Evolutionary conservation across 176 grass and related monocot genomes (phyloP), one percentile per base, ranked within the genome.

Genomic region (Rhynchospora pubera): DNA sequence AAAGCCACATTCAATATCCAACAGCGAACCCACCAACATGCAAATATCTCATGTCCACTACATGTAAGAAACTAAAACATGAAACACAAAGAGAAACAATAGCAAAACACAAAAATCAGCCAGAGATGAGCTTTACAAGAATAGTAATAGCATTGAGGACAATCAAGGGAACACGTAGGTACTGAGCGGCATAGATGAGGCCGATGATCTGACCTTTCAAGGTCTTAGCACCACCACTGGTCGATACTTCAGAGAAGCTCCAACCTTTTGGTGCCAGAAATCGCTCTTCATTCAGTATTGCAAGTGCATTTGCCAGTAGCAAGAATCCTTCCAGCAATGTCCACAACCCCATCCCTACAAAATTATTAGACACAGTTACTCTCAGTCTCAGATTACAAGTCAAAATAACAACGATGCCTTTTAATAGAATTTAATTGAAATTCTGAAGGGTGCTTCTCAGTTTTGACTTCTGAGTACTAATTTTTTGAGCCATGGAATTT

Each of bases 201-300:
- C 93, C 93, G 4, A 96, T 87, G 1, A 96, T 88, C 84, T 92
- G 93, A 16, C 93, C 93, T 87, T 92, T 96, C 62, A 92, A 46
- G 2, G 88, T 85, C 79, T 96, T 96, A 12, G 93, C 85, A 78
- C 84, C 79, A 5, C 86, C 88, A 68, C 87, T 96, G 84, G 82
- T 89, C 81, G 90, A 91, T 57, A 92, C 88, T 90, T 92, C 90
- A 75, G 90, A 87, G 88, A 96, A 90, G 63, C 88, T 96, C 93
- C 90, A 96, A 62, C 93, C 86, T 78, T 84, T 86, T 8, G 93
- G 90, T 48, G 86, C 90, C 51, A 96, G 86, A 87, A 96, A 96
- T 11, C 90, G 90, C 12, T 96, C 93, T 65, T 96, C 93, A 45
- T 96, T 96, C 79, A 96, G 80, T 89, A 92, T 96, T 0, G 90